These are phyloP conservation scores for Graphilbum sp. DNA, from an alignment of 2,329 filamentous ascomycete genomes.

Conservation along the genomic window DNA sequence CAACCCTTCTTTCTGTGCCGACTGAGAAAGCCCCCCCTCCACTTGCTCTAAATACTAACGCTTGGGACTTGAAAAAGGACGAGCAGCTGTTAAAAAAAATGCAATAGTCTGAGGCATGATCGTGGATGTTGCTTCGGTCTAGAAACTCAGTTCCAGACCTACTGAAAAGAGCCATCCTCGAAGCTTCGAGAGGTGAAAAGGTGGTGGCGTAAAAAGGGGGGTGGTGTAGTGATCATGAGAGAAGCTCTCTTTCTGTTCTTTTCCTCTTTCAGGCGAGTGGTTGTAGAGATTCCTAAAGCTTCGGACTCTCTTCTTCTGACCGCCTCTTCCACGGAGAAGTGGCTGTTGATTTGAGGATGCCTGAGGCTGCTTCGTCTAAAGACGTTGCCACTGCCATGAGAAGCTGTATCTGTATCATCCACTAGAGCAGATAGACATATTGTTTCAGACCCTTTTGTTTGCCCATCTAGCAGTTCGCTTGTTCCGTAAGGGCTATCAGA, in stretches of 20 bases:
- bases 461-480: background rate
- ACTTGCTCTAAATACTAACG: too few relatives aligned
- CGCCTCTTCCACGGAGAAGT: too few relatives aligned
- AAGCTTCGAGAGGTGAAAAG: background rate
- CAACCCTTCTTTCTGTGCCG: too few relatives aligned
- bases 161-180: too few relatives aligned
- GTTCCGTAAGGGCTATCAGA: background rate
- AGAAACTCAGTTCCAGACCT: too few relatives aligned
- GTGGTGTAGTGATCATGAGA: background rate
- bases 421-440: slow-evolving; percentile 4
- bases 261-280: slow-evolving; percentile 15
- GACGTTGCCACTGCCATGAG: background rate
- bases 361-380: background rate
- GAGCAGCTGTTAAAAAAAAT: too few relatives aligned
- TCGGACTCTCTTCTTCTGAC: slow-evolving; percentile 11
- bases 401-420: background rate
- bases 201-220: background rate
- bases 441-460: background rate
- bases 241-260: slow-evolving; percentile 14
- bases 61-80: too few relatives aligned
- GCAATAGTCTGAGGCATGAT: too few relatives aligned
- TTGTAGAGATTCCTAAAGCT: slow-evolving; percentile 11
- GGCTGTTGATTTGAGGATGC: too few relatives aligned
- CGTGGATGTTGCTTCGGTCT: too few relatives aligned
- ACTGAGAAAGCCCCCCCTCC: too few relatives aligned